A percentile compares a stretch with the other conserved stretches of the same genome.
These are phyloP conservation scores for Melastoma malabathricum DNA, from an alignment of 345 rosid genomes.

Conservation along the genomic window DNA sequence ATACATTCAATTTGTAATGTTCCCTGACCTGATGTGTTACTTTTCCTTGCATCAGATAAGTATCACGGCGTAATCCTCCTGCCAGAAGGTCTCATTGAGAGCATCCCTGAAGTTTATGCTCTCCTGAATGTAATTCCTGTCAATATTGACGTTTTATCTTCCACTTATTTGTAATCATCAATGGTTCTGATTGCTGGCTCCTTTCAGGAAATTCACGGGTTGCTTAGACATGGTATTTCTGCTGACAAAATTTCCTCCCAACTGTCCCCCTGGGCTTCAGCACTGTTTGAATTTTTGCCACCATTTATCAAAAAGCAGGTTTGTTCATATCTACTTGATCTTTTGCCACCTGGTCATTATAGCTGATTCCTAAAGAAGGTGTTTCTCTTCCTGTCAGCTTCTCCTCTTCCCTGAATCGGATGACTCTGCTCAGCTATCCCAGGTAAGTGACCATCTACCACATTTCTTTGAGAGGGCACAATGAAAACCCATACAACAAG, in stretches of 20 bases:
- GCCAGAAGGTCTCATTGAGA: conserved; percentile 97
- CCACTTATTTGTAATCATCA: not conserved
- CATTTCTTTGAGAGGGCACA: too few relatives aligned
- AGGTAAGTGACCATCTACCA: conserved; percentile 28
- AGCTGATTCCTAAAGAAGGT: not conserved
- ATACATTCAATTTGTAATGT: conserved; percentile 2
- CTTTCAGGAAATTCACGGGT: conserved; percentile 71
- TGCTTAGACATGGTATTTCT: conserved; percentile 57
- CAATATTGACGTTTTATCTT: not conserved
- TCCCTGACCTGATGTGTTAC: conserved; percentile 13
- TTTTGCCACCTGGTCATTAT: too few relatives aligned
- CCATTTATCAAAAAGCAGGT: conserved; percentile 93
- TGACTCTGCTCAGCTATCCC: conserved; percentile 98
- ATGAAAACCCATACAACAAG: too few relatives aligned
- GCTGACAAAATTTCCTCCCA: conserved; percentile 65
- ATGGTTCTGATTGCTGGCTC: not conserved
- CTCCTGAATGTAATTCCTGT: conserved; percentile 53
- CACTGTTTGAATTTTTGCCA: conserved; percentile 82
- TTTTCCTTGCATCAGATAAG: conserved; percentile 43
- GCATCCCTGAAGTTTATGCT: conserved; percentile 96
- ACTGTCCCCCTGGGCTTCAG: conserved; percentile 99
- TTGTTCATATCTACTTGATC: not conserved
- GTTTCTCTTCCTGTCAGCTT: conserved; percentile 38
- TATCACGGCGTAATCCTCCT: conserved; percentile 89
- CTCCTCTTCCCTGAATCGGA: conserved; percentile 94